A percentile compares a stretch with the other conserved stretches of the same genome.
Conservation (phyloP, 352 stramenopile species). For the Pythium sp. region DNA sequence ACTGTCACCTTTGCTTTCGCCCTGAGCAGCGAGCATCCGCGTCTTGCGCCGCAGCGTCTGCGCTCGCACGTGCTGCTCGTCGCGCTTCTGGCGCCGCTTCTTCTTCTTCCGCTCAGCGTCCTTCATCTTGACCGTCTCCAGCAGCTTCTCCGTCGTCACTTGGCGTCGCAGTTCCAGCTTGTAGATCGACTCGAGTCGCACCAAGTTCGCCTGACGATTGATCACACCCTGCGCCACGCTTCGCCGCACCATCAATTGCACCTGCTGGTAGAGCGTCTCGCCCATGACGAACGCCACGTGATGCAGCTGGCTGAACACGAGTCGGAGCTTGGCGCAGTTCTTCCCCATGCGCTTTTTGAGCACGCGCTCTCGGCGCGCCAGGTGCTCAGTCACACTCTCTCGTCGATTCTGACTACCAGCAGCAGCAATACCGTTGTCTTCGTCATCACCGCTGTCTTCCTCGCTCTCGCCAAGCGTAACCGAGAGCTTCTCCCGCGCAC, state of each 20-base stretch:
- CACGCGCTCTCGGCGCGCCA: neutral
- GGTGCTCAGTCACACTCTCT: slow-evolving; percentile 4
- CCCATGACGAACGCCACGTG: slow-evolving; percentile 34
- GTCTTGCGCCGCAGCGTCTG: slow-evolving; percentile 7
- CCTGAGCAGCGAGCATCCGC: neutral
- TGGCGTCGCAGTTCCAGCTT: slow-evolving; percentile 57
- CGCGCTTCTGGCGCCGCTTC: slow-evolving; percentile 12
- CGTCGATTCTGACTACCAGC: neutral
- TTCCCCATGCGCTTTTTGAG: slow-evolving; percentile 12
- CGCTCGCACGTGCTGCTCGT: slow-evolving; percentile 15
- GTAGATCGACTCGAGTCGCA: slow-evolving; percentile 58
- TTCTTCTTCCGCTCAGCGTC: slow-evolving; percentile 15
- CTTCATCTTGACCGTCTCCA: slow-evolving; percentile 31
- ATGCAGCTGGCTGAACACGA: slow-evolving; percentile 39
- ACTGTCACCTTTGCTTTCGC: neutral
- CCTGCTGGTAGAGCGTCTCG: slow-evolving; percentile 42
- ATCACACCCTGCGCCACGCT: slow-evolving; percentile 46
- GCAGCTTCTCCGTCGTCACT: slow-evolving; percentile 39
- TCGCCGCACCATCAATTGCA: slow-evolving; percentile 36
- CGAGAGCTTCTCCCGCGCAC: slow-evolving; percentile 5
- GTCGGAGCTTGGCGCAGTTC: slow-evolving; percentile 18
- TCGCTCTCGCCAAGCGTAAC: slow-evolving; percentile 14
- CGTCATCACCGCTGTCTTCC: slow-evolving; percentile 5
- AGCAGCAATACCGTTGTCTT: neutral
- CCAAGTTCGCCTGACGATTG: slow-evolving; percentile 34